Base-by-base conservation (phyloP, 75 land plant genomes). In the Pinus taeda region DNA sequence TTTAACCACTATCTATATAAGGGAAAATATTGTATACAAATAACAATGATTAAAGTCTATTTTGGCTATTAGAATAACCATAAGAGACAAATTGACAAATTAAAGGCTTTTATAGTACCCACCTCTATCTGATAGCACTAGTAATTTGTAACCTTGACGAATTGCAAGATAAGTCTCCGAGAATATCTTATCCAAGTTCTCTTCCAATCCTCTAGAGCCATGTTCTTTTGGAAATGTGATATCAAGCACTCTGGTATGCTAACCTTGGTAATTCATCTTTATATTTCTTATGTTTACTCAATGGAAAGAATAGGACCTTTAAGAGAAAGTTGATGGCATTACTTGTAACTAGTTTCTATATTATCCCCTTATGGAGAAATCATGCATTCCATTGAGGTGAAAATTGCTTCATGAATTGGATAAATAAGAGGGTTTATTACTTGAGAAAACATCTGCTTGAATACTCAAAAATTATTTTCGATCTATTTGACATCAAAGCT, bases 371-470 rank as follows among this genome's bases (percentile, higher is more conserved):
- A 96, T 24, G 98, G 99, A 56, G 98, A 98, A 71, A 97, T 89
- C 99, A 97, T 97, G 79, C 99, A 97, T 80, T 93, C 91, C 83
- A 92, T 97, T 70, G 99, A 97, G 6, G 99, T 97, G 37, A 97
- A 98, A 58, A 97, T 89, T 33, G 0, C 33, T 33, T 33, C 33
- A 33, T 33, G 33, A 33, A 33, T 33, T 33, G 33, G 33, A 33
- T 33, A 0, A 33, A 33, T 33, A 33, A 96, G 99, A n/a, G 99
- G 98, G 59, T 97, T 97, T 26, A 98, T 97, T 11, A 96, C 98
- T 71, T 97, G 99, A 69, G 99, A 98, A 88, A 97, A 95, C 99
- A 97, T 95, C 79, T 97, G 96, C 78, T 97, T 97, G 79, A 97
- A 97, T 95, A 97, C 71, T 94, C 95, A 80, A 97, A 97, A 6